A percentile compares a stretch with the other conserved stretches of the same genome.
Evolutionary conservation across 345 rosid species (phyloP).

Genomic region (Bruguiera parviflora): DNA sequence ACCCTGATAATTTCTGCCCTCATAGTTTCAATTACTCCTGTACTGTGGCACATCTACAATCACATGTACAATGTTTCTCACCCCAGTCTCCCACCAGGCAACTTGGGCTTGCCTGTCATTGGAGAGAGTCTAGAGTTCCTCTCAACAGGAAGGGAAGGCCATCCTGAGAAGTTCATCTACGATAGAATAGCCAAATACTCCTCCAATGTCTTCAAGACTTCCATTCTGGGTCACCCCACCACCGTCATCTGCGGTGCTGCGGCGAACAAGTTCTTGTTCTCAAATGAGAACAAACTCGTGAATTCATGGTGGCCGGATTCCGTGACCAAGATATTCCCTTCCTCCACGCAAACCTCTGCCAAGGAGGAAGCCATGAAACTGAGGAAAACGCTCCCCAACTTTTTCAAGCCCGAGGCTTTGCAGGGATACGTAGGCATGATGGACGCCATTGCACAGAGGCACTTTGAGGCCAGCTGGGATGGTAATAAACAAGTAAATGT

Average conservation of each 20-base stretch:
- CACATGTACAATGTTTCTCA: neutral
- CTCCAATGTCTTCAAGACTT: constrained; percentile 17
- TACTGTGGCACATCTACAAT: neutral
- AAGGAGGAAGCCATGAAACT: constrained; percentile 9
- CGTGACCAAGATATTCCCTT: constrained; percentile 14
- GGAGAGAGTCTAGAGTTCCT: constrained; percentile 19
- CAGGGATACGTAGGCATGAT: constrained; percentile 14
- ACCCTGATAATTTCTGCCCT: neutral
- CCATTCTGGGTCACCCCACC: constrained; percentile 4
- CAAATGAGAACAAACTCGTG: constrained; percentile 21
- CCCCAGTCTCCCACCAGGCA: constrained; percentile 13
- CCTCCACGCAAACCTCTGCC: constrained; percentile 2
- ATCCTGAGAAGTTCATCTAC: constrained; percentile 14
- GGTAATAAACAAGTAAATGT: constrained; percentile 12
- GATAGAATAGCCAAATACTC: constrained; percentile 14
- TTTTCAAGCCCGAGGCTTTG: constrained; percentile 24
- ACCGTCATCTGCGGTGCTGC: constrained; percentile 14
- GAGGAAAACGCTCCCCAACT: constrained; percentile 8
- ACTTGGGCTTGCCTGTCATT: constrained; percentile 1
- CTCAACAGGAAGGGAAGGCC: constrained; percentile 6
- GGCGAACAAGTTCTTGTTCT: constrained; percentile 26
- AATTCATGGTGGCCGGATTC: constrained; percentile 22
- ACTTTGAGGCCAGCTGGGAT: constrained; percentile 16
- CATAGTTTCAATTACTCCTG: neutral
- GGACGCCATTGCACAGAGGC: constrained; percentile 18